Evolutionary conservation across 2,329 filamentous ascomycete species (phyloP).

Genomic region (Ceratocystis harringtonii): DNA sequence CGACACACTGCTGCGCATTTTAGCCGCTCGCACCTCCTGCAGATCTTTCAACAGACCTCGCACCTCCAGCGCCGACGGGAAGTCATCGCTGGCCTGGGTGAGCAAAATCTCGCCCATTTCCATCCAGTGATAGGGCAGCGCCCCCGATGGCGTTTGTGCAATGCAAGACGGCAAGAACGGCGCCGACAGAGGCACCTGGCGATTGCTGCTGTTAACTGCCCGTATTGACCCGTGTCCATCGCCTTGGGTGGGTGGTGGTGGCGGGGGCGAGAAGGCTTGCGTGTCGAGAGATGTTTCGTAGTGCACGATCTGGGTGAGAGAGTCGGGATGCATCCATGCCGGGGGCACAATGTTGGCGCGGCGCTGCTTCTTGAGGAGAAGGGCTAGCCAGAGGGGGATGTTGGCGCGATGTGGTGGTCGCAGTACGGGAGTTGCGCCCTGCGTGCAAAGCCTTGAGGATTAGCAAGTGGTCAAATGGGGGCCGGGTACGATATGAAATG

Average conservation of each 20-base stretch:
- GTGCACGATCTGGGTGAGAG: conserved; percentile 62
- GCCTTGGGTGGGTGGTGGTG: conserved; percentile 33
- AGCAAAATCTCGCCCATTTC: conserved; percentile 80
- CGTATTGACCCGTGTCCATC: conserved; percentile 36
- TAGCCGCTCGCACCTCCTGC: conserved; percentile 75
- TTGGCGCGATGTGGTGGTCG: conserved; percentile 66
- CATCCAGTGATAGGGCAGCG: conserved; percentile 88
- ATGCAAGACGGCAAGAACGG: conserved; percentile 71
- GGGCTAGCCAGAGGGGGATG: conserved; percentile 83
- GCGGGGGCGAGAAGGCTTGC: conserved; percentile 62
- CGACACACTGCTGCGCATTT: conserved; percentile 62
- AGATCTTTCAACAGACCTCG: conserved; percentile 64
- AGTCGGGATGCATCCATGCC: conserved; percentile 67
- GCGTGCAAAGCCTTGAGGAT: conserved; percentile 7
- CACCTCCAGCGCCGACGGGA: conserved; percentile 57
- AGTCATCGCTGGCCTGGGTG: conserved; percentile 70
- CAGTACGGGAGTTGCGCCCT: conserved; percentile 67
- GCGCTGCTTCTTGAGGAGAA: conserved; percentile 85
- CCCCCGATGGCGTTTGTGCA: conserved; percentile 48
- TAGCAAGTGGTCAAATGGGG: no score
- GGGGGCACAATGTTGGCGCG: conserved; percentile 87
- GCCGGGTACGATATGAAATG: no score
- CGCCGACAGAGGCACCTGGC: conserved; percentile 35
- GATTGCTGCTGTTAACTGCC: conserved; percentile 26
- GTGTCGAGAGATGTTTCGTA: conserved; percentile 61